Percentiles rank a stretch among this genome's conserved stretches.
These are phyloP conservation scores for Plasmodium ovale DNA, from an alignment of 169 alveolate genomes.

Conservation along the genomic window DNA sequence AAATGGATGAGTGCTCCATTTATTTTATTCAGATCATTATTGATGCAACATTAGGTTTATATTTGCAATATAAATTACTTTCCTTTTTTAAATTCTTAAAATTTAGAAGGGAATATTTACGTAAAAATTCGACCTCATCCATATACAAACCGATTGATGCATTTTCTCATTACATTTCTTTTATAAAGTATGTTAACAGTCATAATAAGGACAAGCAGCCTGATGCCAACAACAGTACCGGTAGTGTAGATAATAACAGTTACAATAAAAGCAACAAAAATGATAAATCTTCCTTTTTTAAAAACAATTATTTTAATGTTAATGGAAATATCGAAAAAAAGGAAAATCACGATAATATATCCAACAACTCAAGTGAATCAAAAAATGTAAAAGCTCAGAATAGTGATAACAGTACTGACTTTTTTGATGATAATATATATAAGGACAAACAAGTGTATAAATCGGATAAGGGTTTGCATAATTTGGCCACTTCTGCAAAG, in stretches of 20 bases:
- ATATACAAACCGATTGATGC: constrained; percentile 38
- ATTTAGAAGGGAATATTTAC: constrained; percentile 24
- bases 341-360: not conserved
- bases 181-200: constrained; percentile 14
- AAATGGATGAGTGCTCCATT: constrained; percentile 84
- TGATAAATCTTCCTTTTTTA: not conserved
- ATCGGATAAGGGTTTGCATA: not conserved
- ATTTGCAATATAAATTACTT: constrained; percentile 78
- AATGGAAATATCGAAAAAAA: not conserved
- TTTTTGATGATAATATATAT: not conserved
- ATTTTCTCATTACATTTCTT: constrained; percentile 43
- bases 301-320: not conserved
- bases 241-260: not conserved
- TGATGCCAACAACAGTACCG: too few relatives aligned
- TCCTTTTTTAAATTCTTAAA: constrained; percentile 31
- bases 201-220: too few relatives aligned
- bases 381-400: not conserved
- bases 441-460: not conserved
- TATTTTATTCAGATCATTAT: constrained; percentile 83
- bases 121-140: not conserved
- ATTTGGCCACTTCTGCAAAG: not conserved
- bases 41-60: constrained; percentile 84
- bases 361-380: not conserved
- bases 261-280: not conserved
- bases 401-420: not conserved